phyloP scores from a whole-genome alignment of 176 grass and related monocot genomes.

The Oryza nivara region DNA sequence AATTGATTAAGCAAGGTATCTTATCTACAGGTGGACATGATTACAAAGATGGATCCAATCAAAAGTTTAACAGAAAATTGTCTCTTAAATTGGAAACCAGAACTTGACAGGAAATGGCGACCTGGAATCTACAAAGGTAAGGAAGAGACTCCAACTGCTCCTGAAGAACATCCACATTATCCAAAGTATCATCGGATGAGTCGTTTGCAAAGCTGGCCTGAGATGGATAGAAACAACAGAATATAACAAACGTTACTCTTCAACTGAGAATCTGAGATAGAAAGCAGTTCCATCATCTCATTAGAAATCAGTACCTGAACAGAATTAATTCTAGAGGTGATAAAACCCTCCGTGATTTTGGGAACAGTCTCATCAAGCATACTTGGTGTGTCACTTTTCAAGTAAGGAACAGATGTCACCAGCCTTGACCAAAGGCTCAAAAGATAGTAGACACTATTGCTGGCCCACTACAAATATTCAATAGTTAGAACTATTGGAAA shows the following conservation, averaged over 20 bases:
- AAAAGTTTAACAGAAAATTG: constrained; percentile 24
- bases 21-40: constrained; percentile 4
- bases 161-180: constrained; percentile 94
- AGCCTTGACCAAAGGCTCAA: constrained; percentile 95
- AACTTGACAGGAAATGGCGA: constrained; percentile 41
- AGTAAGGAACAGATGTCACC: constrained; percentile 97
- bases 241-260: constrained; percentile 2
- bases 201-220: constrained; percentile 77
- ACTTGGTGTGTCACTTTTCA: constrained; percentile 95
- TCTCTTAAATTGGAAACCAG: constrained; percentile 23
- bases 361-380: constrained; percentile 97
- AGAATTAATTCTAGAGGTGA: constrained; percentile 95
- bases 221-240: constrained; percentile 39
- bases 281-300: constrained; percentile 26
- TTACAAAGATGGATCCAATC: constrained; percentile 1
- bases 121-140: constrained; percentile 99
- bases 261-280: constrained; percentile 25
- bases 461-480: constrained; percentile 73
- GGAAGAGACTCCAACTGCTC: constrained; percentile 98
- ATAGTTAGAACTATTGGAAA: constrained; percentile 33
- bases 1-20: constrained; percentile 6
- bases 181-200: constrained; percentile 85
- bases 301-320: constrained; percentile 73
- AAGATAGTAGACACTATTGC: constrained; percentile 97
- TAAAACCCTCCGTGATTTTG: constrained; percentile 97